Conservation (phyloP, 2,329 filamentous ascomycete species). For the Botrytis medusae region DNA sequence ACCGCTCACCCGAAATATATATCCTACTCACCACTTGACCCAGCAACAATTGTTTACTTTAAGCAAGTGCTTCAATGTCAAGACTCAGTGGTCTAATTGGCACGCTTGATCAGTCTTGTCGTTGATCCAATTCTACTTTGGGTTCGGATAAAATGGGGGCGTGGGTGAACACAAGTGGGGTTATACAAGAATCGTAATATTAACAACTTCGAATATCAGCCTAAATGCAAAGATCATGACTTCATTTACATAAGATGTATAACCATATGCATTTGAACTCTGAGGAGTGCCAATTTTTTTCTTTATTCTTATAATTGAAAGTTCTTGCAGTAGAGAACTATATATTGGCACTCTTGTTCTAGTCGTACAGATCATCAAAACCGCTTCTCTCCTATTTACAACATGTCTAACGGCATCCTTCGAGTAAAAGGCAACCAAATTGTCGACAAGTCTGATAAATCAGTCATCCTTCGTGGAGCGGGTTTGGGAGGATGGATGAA, state of each 20-base stretch:
- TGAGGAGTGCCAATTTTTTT: not conserved
- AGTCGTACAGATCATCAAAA: not conserved
- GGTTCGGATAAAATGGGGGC: conserved; percentile 11
- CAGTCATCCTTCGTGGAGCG: conserved; percentile 44
- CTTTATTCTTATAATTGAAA: not conserved
- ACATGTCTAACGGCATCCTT: conserved; percentile 38
- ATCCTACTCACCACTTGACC: not conserved
- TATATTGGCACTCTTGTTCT: not conserved
- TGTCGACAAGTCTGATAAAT: conserved; percentile 40
- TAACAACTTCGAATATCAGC: conserved; percentile 14
- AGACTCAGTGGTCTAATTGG: not conserved
- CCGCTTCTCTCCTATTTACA: not conserved
- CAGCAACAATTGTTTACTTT: not conserved
- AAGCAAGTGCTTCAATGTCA: not conserved
- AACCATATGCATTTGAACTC: not conserved
- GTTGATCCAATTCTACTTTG: not conserved
- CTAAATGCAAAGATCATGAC: conserved; percentile 15
- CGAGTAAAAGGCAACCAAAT: conserved; percentile 41
- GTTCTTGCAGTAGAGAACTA: not conserved
- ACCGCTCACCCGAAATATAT: not conserved
- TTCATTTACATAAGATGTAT: not conserved
- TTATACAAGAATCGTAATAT: conserved; percentile 8
- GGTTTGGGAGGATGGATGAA: conserved; percentile 47
- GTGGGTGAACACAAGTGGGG: conserved; percentile 7
- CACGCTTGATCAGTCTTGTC: conserved; percentile 12